Evolutionary conservation across 2,329 filamentous ascomycete species (phyloP), one percentile per base, ranked within the genome.

Genomic region (Lecanicillium sp.): DNA sequence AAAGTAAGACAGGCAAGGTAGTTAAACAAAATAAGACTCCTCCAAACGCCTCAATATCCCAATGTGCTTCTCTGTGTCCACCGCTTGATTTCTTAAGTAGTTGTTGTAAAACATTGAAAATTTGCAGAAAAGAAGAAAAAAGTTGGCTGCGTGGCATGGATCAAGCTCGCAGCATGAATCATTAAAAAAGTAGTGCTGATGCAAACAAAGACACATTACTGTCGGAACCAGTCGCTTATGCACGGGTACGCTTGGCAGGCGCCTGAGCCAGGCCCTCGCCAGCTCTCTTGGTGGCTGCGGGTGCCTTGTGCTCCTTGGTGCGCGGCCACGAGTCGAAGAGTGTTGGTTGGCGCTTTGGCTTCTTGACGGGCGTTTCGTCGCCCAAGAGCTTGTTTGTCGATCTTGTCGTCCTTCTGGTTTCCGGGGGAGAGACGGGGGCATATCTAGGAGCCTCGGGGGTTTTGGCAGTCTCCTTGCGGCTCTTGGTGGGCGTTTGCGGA

Each of bases 291-390:
- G 64, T 53, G 20, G 67, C 58, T 68, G 69, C 66, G 73, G 77
- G 52, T 61, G 70, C 51, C 69, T 68, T 51, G 63, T 56, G 65
- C 54, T 63, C 68, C 71, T 88, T 88, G 56, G 78, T 79, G 50
- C 83, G 79, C 53, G 72, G 77, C 84, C 84, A 89, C 32, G 72
- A 72, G 56, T 86, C 81, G 56, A 88, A 88, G 2, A 79, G 80
- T 56, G 77, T 82, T 49, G 67, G 69, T 54, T 68, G 59, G 37
- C 58, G 57, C 50, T 61, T 61, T 51, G 55, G 50, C 55, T 51
- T 51, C 55, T 70, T 75, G 53, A 68, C 56, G 1, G 75, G 70
- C 8, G 70, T 70, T 10, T 60, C 53, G 11, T 68, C 67, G 3
- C 67, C 66, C 24, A 60, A 55, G 47, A 75, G 68, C 67, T 76